Conservation (phyloP, 1,284 basidiomycete genomes). For the Somion occarium region DNA sequence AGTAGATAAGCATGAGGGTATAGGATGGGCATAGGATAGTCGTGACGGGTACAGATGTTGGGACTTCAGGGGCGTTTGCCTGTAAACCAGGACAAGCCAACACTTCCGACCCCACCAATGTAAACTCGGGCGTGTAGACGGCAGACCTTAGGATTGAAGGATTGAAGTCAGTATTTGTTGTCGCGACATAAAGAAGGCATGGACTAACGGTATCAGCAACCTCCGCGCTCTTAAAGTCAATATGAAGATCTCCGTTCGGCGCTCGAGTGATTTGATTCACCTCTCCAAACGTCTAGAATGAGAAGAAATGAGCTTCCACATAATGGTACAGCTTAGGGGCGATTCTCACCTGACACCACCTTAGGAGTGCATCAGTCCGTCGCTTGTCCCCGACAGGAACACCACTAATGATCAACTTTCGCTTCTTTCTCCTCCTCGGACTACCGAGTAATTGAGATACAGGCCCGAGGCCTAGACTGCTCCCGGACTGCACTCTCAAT, state of each 20-base stretch:
- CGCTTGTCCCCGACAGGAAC: conserved; percentile 29
- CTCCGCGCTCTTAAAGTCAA: conserved; percentile 65
- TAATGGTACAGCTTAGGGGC: conserved; percentile 7
- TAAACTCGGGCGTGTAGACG: conserved; percentile 67
- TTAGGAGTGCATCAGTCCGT: conserved; percentile 36
- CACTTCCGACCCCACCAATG: conserved; percentile 70
- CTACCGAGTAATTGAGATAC: conserved; percentile 23
- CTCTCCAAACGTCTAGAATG: conserved; percentile 63
- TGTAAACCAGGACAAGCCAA: conserved; percentile 68
- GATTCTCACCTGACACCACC: conserved; percentile 65
- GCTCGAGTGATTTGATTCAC: conserved; percentile 62
- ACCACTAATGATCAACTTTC: conserved; percentile 36
- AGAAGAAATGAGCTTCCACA: conserved; percentile 1
- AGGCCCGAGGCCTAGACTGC: conserved; percentile 16
- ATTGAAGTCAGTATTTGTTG: too few species aligned
- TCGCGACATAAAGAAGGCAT: conserved; percentile 1
- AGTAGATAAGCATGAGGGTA: background rate
- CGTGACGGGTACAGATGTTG: background rate
- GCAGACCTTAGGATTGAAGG: conserved; percentile 47
- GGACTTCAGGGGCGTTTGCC: conserved; percentile 50
- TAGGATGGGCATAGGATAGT: background rate
- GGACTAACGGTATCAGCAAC: conserved; percentile 69
- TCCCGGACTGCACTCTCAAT: conserved; percentile 18
- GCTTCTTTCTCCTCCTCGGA: conserved; percentile 27
- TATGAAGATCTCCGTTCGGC: conserved; percentile 68